Percentiles rank a stretch among this genome's conserved stretches.
phyloP scores from a whole-genome alignment of 2,329 filamentous ascomycete genomes.

The Raffaelea ambrosiae region DNA sequence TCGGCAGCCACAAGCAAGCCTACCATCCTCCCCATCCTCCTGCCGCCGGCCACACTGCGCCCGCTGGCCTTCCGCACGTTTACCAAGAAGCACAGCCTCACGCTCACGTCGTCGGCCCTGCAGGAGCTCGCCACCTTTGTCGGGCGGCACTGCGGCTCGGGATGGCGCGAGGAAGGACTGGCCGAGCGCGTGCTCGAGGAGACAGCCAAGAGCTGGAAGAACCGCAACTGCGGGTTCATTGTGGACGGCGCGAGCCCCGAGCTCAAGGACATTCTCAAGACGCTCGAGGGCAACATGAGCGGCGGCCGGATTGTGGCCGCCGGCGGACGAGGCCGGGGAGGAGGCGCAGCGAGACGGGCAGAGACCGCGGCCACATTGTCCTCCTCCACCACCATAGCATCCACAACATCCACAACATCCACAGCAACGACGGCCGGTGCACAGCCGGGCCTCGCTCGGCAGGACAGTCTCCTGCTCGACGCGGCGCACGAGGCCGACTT shows the following conservation, averaged over 20 bases:
- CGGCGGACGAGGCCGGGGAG: constrained; percentile 23
- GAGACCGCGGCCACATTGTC: too few relatives aligned
- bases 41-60: constrained; percentile 77
- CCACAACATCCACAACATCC: constrained; percentile 23
- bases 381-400: too few relatives aligned
- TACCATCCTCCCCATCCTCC: constrained; percentile 75
- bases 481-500: constrained; percentile 40
- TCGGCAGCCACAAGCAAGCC: constrained; percentile 44
- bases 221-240: constrained; percentile 77
- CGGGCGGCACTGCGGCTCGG: constrained; percentile 86
- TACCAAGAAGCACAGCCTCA: constrained; percentile 95
- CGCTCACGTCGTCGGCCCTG: constrained; percentile 78
- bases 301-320: constrained; percentile 58
- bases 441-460: constrained; percentile 37
- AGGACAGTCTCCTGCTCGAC: constrained; percentile 58
- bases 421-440: background rate
- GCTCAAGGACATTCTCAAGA: constrained; percentile 74
- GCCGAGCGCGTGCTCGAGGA: constrained; percentile 91
- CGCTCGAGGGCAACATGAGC: constrained; percentile 78
- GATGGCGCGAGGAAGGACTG: constrained; percentile 91
- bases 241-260: constrained; percentile 72
- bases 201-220: constrained; percentile 86
- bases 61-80: constrained; percentile 92
- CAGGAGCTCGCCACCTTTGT: constrained; percentile 82
- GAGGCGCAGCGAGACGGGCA: background rate